Conservation (phyloP, 805 yeast genomes). For the Clavispora phyllophila region DNA sequence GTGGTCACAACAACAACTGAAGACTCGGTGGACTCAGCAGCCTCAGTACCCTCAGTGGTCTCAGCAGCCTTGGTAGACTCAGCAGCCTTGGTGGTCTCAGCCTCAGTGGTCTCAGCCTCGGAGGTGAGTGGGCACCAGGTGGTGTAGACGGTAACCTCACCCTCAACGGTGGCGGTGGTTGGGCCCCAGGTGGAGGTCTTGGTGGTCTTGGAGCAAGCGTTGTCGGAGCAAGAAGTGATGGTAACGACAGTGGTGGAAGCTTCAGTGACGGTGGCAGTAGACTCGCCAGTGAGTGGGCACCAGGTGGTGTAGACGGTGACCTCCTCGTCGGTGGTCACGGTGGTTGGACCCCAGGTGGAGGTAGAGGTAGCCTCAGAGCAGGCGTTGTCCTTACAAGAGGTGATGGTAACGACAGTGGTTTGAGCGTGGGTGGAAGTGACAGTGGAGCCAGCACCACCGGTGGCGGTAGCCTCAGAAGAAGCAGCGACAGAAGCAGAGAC, state of each 20-base stretch:
- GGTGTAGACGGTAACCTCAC: slow-evolving; percentile 19
- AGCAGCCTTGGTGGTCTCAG: slow-evolving; percentile 14
- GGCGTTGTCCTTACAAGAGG: slow-evolving; percentile 33
- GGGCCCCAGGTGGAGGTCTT: slow-evolving; percentile 10
- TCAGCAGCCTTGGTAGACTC: slow-evolving; percentile 19
- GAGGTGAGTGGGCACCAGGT: slow-evolving; percentile 15
- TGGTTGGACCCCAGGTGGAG: slow-evolving; percentile 30
- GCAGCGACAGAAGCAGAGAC: background rate
- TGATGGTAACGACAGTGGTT: slow-evolving; percentile 19
- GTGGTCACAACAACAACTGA: slow-evolving; percentile 1
- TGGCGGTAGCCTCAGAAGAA: slow-evolving; percentile 10
- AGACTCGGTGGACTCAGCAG: slow-evolving; percentile 19
- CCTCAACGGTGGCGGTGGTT: slow-evolving; percentile 4
- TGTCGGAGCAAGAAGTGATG: slow-evolving; percentile 15
- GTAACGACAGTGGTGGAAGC: slow-evolving; percentile 21
- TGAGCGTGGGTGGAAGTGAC: slow-evolving; percentile 9
- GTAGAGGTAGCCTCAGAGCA: slow-evolving; percentile 22
- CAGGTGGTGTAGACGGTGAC: slow-evolving; percentile 27
- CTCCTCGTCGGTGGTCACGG: slow-evolving; percentile 17
- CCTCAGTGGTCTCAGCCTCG: background rate
- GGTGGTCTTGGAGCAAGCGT: slow-evolving; percentile 10
- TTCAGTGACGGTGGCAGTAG: slow-evolving; percentile 12
- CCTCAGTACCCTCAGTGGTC: slow-evolving; percentile 18
- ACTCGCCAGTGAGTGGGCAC: slow-evolving; percentile 27
- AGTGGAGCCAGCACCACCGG: slow-evolving; percentile 11